Conservation (phyloP, 2,329 filamentous ascomycete species). For the Neoscytalidium dimidiatum region DNA sequence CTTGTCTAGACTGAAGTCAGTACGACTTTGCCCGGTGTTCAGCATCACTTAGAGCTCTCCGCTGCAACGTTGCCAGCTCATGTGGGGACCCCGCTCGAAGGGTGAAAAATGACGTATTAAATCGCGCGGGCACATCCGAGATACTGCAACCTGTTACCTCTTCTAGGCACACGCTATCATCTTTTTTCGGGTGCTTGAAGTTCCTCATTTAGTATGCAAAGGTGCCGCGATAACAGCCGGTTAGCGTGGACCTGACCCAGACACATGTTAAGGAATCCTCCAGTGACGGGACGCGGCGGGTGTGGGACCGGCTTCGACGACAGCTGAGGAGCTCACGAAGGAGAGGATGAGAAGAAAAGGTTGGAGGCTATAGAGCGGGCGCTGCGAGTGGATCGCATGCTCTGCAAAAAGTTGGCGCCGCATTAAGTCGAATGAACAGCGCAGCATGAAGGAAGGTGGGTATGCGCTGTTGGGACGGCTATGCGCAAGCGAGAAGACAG, state of each 20-base stretch:
- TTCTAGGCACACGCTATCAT: not conserved
- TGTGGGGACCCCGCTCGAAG: not conserved
- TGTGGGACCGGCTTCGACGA: not conserved
- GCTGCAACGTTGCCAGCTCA: no score
- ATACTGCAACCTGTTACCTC: not conserved
- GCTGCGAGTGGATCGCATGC: no score
- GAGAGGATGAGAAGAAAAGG: no score
- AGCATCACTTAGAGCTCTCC: no score
- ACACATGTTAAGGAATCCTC: not conserved
- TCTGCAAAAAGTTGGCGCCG: not conserved
- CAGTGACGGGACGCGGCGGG: not conserved
- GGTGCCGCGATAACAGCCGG: not conserved
- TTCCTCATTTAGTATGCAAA: not conserved
- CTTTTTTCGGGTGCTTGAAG: not conserved
- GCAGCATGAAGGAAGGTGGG: not conserved
- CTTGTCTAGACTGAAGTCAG: no score
- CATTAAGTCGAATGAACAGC: not conserved
- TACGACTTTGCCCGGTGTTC: no score
- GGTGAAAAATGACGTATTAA: not conserved
- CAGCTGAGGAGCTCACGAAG: not conserved
- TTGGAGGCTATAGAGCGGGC: no score
- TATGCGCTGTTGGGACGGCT: not conserved
- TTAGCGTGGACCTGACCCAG: not conserved
- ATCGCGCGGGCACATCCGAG: not conserved
- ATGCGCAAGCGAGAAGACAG: not conserved